phyloP scores from a whole-genome alignment of 805 yeast genomes.

The Tetrapisispora phaffii region DNA sequence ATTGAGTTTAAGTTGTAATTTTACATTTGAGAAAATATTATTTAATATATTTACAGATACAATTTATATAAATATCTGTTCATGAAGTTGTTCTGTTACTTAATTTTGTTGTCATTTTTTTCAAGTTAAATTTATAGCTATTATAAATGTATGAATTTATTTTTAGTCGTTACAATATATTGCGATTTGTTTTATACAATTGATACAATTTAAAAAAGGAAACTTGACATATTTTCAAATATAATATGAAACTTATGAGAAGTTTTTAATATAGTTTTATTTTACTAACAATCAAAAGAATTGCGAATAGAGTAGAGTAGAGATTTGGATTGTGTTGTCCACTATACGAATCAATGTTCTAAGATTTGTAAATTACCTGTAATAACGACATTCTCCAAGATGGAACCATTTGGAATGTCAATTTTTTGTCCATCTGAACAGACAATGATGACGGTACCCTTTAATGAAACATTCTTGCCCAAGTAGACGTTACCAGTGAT shows the following conservation, averaged over 20 bases:
- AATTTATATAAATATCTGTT: too few relatives aligned
- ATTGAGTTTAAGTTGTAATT: too few relatives aligned
- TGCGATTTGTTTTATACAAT: background rate
- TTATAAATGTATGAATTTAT: background rate
- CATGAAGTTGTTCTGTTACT: background rate
- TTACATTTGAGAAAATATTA: too few relatives aligned
- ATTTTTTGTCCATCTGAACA: constrained; percentile 95
- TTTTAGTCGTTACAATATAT: background rate
- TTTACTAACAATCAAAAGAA: background rate
- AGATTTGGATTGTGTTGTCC: background rate
- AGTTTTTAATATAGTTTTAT: too few relatives aligned
- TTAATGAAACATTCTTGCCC: constrained; percentile 83
- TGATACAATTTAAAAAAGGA: background rate
- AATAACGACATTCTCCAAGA: constrained; percentile 91
- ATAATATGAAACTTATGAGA: background rate
- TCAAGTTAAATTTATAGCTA: background rate
- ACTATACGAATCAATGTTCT: constrained; percentile 11
- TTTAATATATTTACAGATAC: too few relatives aligned
- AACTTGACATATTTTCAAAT: background rate
- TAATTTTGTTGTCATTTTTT: too few relatives aligned
- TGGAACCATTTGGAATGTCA: constrained; percentile 93
- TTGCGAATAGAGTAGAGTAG: too few relatives aligned
- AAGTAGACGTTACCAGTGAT: constrained; percentile 92
- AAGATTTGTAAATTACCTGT: constrained; percentile 89
- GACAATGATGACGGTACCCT: constrained; percentile 95